These are phyloP conservation scores for Nannochloropsis granulata DNA, from an alignment of 108 stramenopile species.

Conservation along the genomic window DNA sequence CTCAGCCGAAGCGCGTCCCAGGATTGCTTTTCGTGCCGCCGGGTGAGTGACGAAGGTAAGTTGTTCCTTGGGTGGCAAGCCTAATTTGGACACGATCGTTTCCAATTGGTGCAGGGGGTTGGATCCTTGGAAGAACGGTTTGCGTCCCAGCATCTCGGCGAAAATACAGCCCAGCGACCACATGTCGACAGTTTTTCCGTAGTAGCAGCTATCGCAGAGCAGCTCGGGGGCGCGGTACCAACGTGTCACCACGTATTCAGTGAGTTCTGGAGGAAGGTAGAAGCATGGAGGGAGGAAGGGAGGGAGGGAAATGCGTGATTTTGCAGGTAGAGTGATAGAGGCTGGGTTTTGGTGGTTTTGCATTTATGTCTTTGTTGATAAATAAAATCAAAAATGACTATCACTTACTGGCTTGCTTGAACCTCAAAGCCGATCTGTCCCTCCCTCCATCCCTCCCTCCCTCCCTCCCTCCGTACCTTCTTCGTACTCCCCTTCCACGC, in stretches of 20 bases:
- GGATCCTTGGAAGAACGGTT: conserved; percentile 45
- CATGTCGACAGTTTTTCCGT: conserved; percentile 40
- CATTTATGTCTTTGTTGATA: too few relatives aligned
- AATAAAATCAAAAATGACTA: too few relatives aligned
- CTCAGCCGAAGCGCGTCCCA: background rate
- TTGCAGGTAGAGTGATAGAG: too few relatives aligned
- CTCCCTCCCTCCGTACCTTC: background rate
- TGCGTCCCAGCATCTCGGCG: conserved; percentile 42
- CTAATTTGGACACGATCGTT: conserved; percentile 42
- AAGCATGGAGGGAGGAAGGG: background rate
- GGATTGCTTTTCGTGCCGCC: background rate
- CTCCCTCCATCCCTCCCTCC: background rate
- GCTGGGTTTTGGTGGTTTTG: too few relatives aligned
- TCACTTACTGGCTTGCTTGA: too few relatives aligned
- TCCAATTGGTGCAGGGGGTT: conserved; percentile 43
- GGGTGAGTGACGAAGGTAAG: conserved; percentile 30
- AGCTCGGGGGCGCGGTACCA: conserved; percentile 86
- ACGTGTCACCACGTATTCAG: conserved; percentile 65
- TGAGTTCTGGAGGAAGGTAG: background rate
- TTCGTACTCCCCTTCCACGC: conserved; percentile 20
- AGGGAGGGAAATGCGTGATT: background rate
- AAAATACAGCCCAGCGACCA: conserved; percentile 57
- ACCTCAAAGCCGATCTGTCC: background rate
- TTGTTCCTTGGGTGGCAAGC: conserved; percentile 32
- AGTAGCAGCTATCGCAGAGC: conserved; percentile 34